A percentile compares a stretch with the other conserved stretches of the same genome.
These are phyloP conservation scores for Trametes polyzona DNA, from an alignment of 1,284 basidiomycete species.

Conservation along the genomic window DNA sequence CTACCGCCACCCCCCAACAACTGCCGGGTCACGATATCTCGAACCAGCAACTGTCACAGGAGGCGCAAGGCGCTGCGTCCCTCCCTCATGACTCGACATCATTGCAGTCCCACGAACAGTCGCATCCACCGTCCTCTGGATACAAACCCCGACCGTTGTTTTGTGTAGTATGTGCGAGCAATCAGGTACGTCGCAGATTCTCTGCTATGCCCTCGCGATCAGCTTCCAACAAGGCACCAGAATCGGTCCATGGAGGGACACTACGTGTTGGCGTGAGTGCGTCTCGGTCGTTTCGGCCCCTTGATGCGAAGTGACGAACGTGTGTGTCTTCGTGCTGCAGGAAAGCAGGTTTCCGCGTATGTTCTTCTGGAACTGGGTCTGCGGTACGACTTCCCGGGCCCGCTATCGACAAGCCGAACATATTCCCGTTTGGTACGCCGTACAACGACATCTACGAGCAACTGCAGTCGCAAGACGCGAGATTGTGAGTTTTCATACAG, in stretches of 20 bases:
- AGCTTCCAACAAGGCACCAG: slow-evolving; percentile 47
- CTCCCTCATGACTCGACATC: slow-evolving; percentile 8
- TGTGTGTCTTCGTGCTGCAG: slow-evolving; percentile 42
- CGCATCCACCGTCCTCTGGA: slow-evolving; percentile 23
- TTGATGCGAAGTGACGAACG: slow-evolving; percentile 1
- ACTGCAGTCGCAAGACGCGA: slow-evolving; percentile 83
- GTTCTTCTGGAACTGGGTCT: slow-evolving; percentile 96
- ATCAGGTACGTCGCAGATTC: slow-evolving; percentile 67
- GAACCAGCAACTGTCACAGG: slow-evolving; percentile 33
- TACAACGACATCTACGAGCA: slow-evolving; percentile 97
- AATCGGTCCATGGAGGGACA: slow-evolving; percentile 99
- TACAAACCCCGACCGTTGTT: slow-evolving; percentile 81
- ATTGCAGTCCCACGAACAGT: slow-evolving; percentile 18
- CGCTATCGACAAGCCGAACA: slow-evolving; percentile 97
- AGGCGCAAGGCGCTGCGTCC: slow-evolving; percentile 31
- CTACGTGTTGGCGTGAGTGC: slow-evolving; percentile 81
- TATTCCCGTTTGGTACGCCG: slow-evolving; percentile 97
- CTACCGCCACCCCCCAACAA: slow-evolving; percentile 42
- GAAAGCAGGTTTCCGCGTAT: slow-evolving; percentile 89
- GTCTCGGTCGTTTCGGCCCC: not conserved
- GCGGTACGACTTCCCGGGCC: slow-evolving; percentile 96
- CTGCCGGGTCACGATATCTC: slow-evolving; percentile 29
- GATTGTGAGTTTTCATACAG: slow-evolving; percentile 61
- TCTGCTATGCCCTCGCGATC: not conserved
- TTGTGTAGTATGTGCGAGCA: slow-evolving; percentile 98